Base-by-base conservation (phyloP, 2,329 filamentous ascomycete genomes). In the Fusarium sarcochroum region DNA sequence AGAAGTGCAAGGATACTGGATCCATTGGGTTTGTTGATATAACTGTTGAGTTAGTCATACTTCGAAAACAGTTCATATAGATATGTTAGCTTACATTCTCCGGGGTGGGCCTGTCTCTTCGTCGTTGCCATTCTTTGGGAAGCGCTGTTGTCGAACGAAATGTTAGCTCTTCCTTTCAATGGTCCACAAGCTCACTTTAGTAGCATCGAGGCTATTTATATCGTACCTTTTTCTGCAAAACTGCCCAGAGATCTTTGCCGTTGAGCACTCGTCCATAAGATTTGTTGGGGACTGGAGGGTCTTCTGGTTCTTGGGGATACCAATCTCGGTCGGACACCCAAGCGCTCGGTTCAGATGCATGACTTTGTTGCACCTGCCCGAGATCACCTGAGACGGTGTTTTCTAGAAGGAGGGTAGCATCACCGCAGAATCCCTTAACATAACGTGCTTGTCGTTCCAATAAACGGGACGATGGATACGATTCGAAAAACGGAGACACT, bases 1-100 rank as follows among this genome's bases (percentile, higher is more conserved):
- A 72, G 18, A 2, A 71, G 25, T 3, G 58, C 14, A 1, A 61
- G 10, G 4, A 71, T 45, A 17, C 32, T 63, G 0, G 23, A 2
- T 4, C 58, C 57, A 38, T 62, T 45, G 1, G 58, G 38, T 21
- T 71, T 52, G 11, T 64, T 63, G 6, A 73, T 63, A 14, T 67
- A 69, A 3, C 70, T 73, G 25, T 13, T 15, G 25, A 18, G 5
- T 56, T 7, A 56, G 35, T 20, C 8, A 20, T 40, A 15, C 7
- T 20, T 4, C 4, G 7, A n/a, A 9, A 48, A 10, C 7, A 21
- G 15, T 10, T 20, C 14, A 20, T 6, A 3, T 20, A 10, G 9
- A 20, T n/a, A 14, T 35, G 17, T 14, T 40, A 21, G 25, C 58
- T 35, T 35, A 58, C 59, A 63, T 58, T 5, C 53, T 21, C 6